Base-by-base conservation (phyloP, 1,139 yeast species). In the Pichia sp. region DNA sequence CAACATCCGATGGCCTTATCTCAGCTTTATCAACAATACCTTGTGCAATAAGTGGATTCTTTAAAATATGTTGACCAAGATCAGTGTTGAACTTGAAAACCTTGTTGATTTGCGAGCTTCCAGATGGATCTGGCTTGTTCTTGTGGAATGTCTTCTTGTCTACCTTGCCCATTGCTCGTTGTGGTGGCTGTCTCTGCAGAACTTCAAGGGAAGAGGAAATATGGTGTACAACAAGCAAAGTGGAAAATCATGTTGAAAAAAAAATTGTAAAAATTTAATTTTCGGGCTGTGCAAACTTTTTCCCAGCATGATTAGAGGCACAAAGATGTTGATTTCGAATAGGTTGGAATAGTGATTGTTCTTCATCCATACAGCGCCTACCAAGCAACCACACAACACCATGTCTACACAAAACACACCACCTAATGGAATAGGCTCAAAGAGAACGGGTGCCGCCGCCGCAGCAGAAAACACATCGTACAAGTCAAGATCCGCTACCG, bases 21-120 rank as follows among this genome's bases (percentile, higher is more conserved):
- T 81, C 86, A 2, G 99, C 98, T 63, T 94, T 94, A 67, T 93
- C 99, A 32, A 93, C 99, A 62, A 93, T 93, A 12, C 97, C 98
- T 66, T 93, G 98, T 3, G 99, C 98, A 30, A 94, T 95, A 45
- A 90, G 73, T 2, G 99, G 99, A 66, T 93, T 93, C 63, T 93
- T 93, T 63, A 93, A 76, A 58, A 93, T 90, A 74, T 93, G 99
- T 72, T 93, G 99, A 54, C 99, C 99, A 51, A 93, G 76, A 62
- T 88, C 94, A 31, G 98, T 93, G 69, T 93, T 94, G 80, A 93
- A 91, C 63, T 90, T 91, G 77, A 91, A 91, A 38, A 90, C 97
- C 2, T 94, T 83, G 64, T 83, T 84, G 66, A 83, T 68, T 61
- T 81, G 81, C 47, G 83, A 87, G 10, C 77, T 38, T 75, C 88